Conservation (phyloP, 257 asterid genomes). For the Ligustrum vulgare region DNA sequence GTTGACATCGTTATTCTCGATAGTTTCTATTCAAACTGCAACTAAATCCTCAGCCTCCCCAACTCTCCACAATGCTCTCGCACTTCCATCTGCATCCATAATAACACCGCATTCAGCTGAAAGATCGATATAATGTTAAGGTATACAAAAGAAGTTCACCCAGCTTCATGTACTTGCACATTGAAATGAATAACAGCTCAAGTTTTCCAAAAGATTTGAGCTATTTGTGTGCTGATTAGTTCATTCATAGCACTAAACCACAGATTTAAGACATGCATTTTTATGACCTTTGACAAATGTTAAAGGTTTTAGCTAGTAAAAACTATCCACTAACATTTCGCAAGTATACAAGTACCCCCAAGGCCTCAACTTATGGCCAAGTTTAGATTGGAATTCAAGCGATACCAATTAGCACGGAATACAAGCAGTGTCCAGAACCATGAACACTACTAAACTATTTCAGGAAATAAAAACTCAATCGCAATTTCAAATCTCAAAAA, state of each 20-base stretch:
- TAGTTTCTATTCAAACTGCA: constrained; percentile 10
- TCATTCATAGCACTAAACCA: neutral
- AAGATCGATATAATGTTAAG: neutral
- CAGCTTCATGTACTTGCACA: neutral
- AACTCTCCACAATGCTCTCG: constrained; percentile 4
- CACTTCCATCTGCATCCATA: neutral
- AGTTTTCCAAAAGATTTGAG: neutral
- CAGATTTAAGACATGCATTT: neutral
- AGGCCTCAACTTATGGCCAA: neutral
- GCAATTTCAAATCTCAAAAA: neutral
- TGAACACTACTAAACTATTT: neutral
- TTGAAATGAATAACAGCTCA: neutral
- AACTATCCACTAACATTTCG: neutral
- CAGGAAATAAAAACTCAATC: neutral
- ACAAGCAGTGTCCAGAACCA: neutral
- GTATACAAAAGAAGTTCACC: neutral
- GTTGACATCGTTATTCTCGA: constrained; percentile 26
- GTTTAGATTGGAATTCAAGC: neutral
- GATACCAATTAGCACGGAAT: neutral
- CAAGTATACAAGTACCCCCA: neutral
- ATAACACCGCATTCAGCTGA: neutral
- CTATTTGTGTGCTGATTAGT: neutral
- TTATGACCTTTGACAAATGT: neutral
- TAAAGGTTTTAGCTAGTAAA: neutral
- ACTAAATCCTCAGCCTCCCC: constrained; percentile 12